Evolutionary conservation across 2,329 filamentous ascomycete genomes (phyloP), one percentile per base, ranked within the genome.

Genomic region (Neofusicoccum sp.): DNA sequence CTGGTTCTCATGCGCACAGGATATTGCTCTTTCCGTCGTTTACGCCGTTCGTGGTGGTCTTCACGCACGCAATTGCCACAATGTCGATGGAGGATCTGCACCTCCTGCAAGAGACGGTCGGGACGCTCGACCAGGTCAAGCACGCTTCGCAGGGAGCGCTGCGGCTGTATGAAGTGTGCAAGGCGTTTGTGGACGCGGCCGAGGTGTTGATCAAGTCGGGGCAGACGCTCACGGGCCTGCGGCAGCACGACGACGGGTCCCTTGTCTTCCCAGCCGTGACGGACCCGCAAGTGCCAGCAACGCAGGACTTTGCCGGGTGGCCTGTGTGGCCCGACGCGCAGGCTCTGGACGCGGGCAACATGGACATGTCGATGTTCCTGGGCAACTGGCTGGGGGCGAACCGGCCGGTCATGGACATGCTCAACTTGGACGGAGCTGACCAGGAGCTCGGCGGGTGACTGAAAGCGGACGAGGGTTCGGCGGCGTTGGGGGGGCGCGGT

Each of bases 221-320:
- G 14, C 60, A 63, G 16, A 62, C 60, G n/a, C 33, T 65, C 4
- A 48, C 43, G 8, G 62, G 62, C 5, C 47, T 63, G 40, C 62
- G 61, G 12, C 61, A 62, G 33, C 62, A 63, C 20, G 54, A 47
- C 6, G 63, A 65, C 36, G 63, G 63, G 1, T 62, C 62, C 7
- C 24, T 58, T 3, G 64, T 66, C 36, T 73, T 64, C 53, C 70
- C 65, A 14, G 71, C 26, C 0, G 70, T 72, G 68, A 73, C 68
- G 5, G 51, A 56, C 38, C 51, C 51, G n/a, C 51, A 56, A 4
- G 38, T 41, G 2, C 38, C 51, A 38, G 65, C 65, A 48, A 73
- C 73, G 1, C 73, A 67, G 7, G 71, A 58, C 9, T 47, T 58
- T 16, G 30, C 40, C 34, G 20, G 20, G 8, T 56, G 51, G 51